phyloP scores from a whole-genome alignment of 305 asterid species.

The Solanum aculeatissimum region DNA sequence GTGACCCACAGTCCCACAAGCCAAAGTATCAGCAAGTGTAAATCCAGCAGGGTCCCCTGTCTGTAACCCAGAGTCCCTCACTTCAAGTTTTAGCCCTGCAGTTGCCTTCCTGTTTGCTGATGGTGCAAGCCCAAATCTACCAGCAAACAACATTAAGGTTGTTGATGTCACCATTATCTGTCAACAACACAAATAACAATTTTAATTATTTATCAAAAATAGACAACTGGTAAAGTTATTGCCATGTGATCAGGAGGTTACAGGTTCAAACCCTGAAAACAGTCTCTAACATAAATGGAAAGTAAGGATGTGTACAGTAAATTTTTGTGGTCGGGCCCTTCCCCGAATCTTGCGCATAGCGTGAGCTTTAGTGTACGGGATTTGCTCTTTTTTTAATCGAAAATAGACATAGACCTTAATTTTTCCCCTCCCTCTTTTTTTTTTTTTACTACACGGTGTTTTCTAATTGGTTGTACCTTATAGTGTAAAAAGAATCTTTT shows the following conservation, averaged over 20 bases:
- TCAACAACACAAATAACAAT: background rate
- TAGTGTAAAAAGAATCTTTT: background rate
- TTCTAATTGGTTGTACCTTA: background rate
- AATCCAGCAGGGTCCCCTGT: slow-evolving; percentile 97
- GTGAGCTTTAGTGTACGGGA: too few relatives aligned
- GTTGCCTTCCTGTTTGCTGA: slow-evolving; percentile 95
- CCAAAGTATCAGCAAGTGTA: slow-evolving; percentile 91
- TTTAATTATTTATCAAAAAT: background rate
- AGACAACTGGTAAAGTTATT: too few relatives aligned
- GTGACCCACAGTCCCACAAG: slow-evolving; percentile 80
- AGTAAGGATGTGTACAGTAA: too few relatives aligned
- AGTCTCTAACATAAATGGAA: too few relatives aligned
- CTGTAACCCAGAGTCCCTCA: slow-evolving; percentile 81
- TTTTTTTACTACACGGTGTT: background rate
- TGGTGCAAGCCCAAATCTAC: slow-evolving; percentile 89
- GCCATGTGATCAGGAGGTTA: too few relatives aligned
- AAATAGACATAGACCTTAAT: too few relatives aligned
- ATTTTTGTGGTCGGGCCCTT: too few relatives aligned
- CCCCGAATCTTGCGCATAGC: too few relatives aligned
- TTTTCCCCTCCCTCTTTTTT: too few relatives aligned
- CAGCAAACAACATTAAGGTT: slow-evolving; percentile 83
- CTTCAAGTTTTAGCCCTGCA: slow-evolving; percentile 70
- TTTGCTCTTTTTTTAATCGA: too few relatives aligned
- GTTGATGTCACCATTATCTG: slow-evolving; percentile 90
- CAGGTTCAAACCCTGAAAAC: too few relatives aligned